phyloP scores from a whole-genome alignment of 768 basidiomycete species.

The Podaxis carcinomalis region DNA sequence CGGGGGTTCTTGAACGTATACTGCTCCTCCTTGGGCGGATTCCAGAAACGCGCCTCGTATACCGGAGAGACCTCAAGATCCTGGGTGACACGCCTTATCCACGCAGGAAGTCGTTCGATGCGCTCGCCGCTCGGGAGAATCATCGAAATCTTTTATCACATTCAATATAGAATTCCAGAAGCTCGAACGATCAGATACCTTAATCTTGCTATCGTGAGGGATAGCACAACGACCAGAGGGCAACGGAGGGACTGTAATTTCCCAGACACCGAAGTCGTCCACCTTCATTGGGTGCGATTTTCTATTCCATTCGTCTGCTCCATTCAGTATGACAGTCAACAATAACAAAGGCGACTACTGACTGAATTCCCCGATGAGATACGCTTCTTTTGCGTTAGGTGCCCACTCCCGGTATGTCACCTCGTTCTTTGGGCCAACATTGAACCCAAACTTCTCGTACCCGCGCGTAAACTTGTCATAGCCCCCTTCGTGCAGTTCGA shows the following conservation, averaged over 20 bases:
- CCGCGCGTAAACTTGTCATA: slow-evolving; percentile 76
- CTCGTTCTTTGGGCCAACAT: slow-evolving; percentile 59
- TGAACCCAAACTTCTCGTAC: slow-evolving; percentile 77
- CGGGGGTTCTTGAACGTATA: slow-evolving; percentile 82
- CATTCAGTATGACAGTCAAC: background rate
- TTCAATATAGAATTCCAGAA: background rate
- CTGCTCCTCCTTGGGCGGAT: slow-evolving; percentile 66
- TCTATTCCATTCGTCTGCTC: slow-evolving; percentile 83
- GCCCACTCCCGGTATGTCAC: slow-evolving; percentile 96
- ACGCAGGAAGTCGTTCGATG: slow-evolving; percentile 89
- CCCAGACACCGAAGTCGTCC: slow-evolving; percentile 86
- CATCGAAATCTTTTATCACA: slow-evolving; percentile 78
- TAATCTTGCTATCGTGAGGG: slow-evolving; percentile 92
- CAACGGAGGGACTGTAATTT: slow-evolving; percentile 68
- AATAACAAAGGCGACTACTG: slow-evolving; percentile 27
- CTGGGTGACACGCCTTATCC: slow-evolving; percentile 95
- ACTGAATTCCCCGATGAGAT: slow-evolving; percentile 97
- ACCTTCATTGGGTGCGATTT: slow-evolving; percentile 82
- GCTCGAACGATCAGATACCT: slow-evolving; percentile 43
- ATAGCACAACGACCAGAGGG: slow-evolving; percentile 73
- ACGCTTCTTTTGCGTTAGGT: slow-evolving; percentile 79
- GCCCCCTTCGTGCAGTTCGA: slow-evolving; percentile 80
- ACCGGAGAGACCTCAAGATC: slow-evolving; percentile 84
- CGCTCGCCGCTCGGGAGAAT: slow-evolving; percentile 70
- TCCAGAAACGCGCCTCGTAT: slow-evolving; percentile 99